phyloP scores from a whole-genome alignment of 257 asterid genomes.

The Plantago ovata region DNA sequence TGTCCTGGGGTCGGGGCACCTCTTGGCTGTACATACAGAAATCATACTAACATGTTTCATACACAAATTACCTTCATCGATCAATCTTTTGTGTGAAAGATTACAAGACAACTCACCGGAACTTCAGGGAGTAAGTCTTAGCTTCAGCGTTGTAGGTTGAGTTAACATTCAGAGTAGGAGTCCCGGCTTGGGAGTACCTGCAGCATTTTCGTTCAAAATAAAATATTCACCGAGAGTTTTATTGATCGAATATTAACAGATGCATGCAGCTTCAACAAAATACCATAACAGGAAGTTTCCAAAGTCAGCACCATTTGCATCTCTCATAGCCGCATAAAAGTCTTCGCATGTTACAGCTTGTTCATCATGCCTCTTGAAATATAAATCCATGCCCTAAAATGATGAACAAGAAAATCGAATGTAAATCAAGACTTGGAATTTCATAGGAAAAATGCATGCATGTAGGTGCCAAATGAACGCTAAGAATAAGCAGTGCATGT shows the following conservation, averaged over 20 bases:
- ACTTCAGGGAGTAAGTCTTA: conserved; percentile 65
- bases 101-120: conserved; percentile 47
- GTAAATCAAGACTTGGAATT: too few relatives aligned
- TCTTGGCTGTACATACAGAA: conserved; percentile 79
- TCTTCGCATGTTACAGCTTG: conserved; percentile 90
- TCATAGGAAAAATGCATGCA: too few relatives aligned
- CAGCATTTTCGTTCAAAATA: conserved; percentile 23
- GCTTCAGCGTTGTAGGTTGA: conserved; percentile 59
- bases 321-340: conserved; percentile 93
- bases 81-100: not conserved
- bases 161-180: conserved; percentile 68
- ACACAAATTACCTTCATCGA: too few relatives aligned
- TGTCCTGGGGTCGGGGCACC: conserved; percentile 94
- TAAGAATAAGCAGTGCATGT: not conserved
- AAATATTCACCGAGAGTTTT: not conserved
- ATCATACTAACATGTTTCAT: too few relatives aligned
- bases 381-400: conserved; percentile 76
- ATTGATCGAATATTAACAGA: conserved; percentile 17
- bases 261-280: conserved; percentile 13
- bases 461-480: conserved; percentile 10
- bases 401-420: conserved; percentile 11
- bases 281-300: conserved; percentile 87
- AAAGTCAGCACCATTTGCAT: conserved; percentile 85
- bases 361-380: conserved; percentile 78
- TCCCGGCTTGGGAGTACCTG: conserved; percentile 99